Base-by-base conservation (phyloP, 306 rosid species). In the Vigna unguiculata region DNA sequence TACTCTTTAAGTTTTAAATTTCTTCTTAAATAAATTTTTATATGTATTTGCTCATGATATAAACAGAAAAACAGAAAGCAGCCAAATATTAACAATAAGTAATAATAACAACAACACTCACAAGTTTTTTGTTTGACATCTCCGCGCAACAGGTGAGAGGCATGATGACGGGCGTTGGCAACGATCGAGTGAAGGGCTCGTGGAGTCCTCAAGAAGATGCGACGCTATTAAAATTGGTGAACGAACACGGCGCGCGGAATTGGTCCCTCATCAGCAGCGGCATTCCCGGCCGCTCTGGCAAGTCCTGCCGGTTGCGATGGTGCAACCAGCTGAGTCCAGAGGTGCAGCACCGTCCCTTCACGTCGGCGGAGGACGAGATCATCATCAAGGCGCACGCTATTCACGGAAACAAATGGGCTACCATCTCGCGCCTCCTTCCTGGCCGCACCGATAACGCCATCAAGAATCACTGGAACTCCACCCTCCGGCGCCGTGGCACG, bases 341-440 rank as follows among this genome's bases (percentile, higher is more conserved):
- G n/a, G 97, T 95, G 43, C 91, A 95, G 78, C 98, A 95, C 78
- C 89, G 88, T 3, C 91, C 98, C 0, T 95, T 95, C n/a, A 86
- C 89, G 0, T 86, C 93, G 0, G 76, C 80, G 3, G 98, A 95
- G 78, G 97, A 92, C 14, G 72, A 67, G 2, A 21, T 87, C 76
- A 92, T 95, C 5, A n/a, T 85, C n/a, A 48, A 53, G 47, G 93
- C 97, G 8, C 97, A 92, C 73, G 84, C 87, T 1, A 0, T 81
- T n/a, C 96, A 95, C 62, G 98, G 98, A 0, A 95, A 95, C 76
- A 92, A 90, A 78, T 95, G 98, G 98, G 96, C 97, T 38, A 95
- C 97, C 20, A 90, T 95, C n/a, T 89, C 98, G 0, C 88, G 97
- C 24, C 86, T 90, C 57, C 78, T 95, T 9, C 97, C 95, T 0